Percentiles rank a stretch among this genome's conserved stretches.
Conservation (phyloP, 768 basidiomycete genomes). For the Termitomyces titanicus region DNA sequence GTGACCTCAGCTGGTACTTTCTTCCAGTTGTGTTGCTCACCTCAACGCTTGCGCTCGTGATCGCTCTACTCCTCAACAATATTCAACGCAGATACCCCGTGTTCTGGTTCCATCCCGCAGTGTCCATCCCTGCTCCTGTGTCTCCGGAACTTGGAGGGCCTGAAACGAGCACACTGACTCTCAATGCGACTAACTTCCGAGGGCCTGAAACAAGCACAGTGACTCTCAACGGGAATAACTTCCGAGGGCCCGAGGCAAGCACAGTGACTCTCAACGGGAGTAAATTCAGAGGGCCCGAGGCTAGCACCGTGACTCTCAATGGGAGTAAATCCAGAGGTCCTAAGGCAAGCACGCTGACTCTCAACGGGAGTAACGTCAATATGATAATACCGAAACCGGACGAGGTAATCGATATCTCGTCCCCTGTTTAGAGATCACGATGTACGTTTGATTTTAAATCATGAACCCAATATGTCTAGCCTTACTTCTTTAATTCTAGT, state of each 20-base stretch:
- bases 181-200: too few relatives aligned
- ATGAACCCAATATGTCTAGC: not conserved
- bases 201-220: not conserved
- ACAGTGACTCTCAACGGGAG: too few relatives aligned
- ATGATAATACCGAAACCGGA: conserved; percentile 4
- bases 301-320: not conserved
- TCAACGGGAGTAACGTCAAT: not conserved
- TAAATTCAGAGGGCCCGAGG: too few relatives aligned
- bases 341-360: not conserved
- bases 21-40: conserved; percentile 49
- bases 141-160: conserved; percentile 14
- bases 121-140: conserved; percentile 14
- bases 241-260: too few relatives aligned
- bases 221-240: not conserved
- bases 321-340: too few relatives aligned
- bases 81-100: conserved; percentile 47
- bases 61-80: conserved; percentile 48
- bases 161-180: not conserved
- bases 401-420: not conserved
- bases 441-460: not conserved
- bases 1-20: conserved; percentile 49
- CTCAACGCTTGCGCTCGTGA: conserved; percentile 37
- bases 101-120: conserved; percentile 38
- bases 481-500: not conserved
- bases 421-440: conserved; percentile 1